A percentile compares a stretch with the other conserved stretches of the same genome.
phyloP scores from a whole-genome alignment of 129 eudicot genomes.

The Pulicaria dysenterica region DNA sequence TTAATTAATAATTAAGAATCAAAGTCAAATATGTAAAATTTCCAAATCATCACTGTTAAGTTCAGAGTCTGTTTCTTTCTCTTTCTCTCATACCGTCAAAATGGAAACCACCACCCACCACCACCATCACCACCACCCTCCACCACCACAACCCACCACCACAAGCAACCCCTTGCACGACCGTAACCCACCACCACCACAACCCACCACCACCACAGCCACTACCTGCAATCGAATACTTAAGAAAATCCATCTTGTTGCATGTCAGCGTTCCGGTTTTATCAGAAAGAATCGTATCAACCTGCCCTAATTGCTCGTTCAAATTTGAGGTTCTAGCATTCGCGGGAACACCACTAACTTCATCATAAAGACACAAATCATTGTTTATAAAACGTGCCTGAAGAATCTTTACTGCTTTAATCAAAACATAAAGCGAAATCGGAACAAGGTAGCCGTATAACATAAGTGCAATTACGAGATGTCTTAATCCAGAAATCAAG shows the following conservation, averaged over 20 bases:
- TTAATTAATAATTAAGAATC: too few relatives aligned
- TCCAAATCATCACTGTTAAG: too few relatives aligned
- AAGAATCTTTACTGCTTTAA: conserved; percentile 69
- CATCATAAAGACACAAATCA: conserved; percentile 60
- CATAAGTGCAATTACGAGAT: conserved; percentile 61
- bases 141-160: too few relatives aligned
- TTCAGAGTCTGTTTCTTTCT: too few relatives aligned
- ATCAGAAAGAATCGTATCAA: conserved; percentile 71
- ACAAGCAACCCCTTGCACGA: too few relatives aligned
- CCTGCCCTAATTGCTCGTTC: conserved; percentile 83
- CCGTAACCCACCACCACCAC: too few relatives aligned
- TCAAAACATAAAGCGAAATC: conserved; percentile 68
- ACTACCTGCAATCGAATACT: conserved; percentile 84
- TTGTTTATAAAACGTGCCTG: conserved; percentile 66
- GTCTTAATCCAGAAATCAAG: conserved; percentile 33
- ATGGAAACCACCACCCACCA: too few relatives aligned
- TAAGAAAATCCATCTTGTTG: conserved; percentile 77
- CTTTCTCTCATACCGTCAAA: too few relatives aligned
- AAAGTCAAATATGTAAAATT: too few relatives aligned
- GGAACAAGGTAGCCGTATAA: conserved; percentile 71
- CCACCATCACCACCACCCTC: too few relatives aligned
- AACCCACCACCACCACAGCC: too few relatives aligned
- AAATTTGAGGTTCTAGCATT: conserved; percentile 75
- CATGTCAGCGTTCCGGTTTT: conserved; percentile 88
- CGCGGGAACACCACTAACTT: conserved; percentile 47